Conservation (phyloP, 2,329 filamentous ascomycete species). For the Ophiosphaerella herpotricha region DNA sequence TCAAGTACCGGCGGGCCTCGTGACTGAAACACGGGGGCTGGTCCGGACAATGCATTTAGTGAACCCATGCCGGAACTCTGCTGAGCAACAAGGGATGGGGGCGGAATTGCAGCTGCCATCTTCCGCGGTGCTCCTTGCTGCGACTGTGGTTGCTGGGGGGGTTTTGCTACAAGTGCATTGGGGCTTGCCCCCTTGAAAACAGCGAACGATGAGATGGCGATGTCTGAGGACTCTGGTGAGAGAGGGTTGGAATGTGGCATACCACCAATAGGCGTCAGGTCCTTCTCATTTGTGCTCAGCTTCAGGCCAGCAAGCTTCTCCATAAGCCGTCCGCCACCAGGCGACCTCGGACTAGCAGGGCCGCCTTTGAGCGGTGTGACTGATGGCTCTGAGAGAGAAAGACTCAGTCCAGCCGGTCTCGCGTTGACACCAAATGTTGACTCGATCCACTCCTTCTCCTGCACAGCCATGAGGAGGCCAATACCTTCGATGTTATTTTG, state of each 20-base stretch:
- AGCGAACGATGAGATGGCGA: constrained; percentile 65
- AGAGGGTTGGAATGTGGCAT: constrained; percentile 53
- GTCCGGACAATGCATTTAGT: constrained; percentile 50
- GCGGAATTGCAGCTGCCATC: constrained; percentile 40
- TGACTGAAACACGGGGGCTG: constrained; percentile 35
- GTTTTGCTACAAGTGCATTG: constrained; percentile 48
- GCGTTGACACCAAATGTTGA: constrained; percentile 71
- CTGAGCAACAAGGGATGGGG: constrained; percentile 47
- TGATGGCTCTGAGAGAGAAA: constrained; percentile 43
- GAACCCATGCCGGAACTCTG: constrained; percentile 51
- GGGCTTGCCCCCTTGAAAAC: constrained; percentile 59
- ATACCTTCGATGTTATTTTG: constrained; percentile 78
- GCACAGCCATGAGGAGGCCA: constrained; percentile 79
- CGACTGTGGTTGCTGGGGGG: constrained; percentile 43
- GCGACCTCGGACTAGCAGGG: constrained; percentile 64
- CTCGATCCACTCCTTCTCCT: constrained; percentile 85
- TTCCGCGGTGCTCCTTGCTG: constrained; percentile 34
- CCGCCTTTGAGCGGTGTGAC: constrained; percentile 53
- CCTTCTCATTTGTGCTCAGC: constrained; percentile 72
- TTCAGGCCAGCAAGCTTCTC: constrained; percentile 82
- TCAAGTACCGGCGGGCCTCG: constrained; percentile 37
- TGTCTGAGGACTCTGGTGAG: constrained; percentile 66
- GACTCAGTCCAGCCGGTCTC: constrained; percentile 47
- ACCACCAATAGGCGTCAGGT: constrained; percentile 57
- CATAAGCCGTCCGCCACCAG: constrained; percentile 69